Evolutionary conservation across 805 yeast species (phyloP).

Genomic region (Saturnispora mendoncae): DNA sequence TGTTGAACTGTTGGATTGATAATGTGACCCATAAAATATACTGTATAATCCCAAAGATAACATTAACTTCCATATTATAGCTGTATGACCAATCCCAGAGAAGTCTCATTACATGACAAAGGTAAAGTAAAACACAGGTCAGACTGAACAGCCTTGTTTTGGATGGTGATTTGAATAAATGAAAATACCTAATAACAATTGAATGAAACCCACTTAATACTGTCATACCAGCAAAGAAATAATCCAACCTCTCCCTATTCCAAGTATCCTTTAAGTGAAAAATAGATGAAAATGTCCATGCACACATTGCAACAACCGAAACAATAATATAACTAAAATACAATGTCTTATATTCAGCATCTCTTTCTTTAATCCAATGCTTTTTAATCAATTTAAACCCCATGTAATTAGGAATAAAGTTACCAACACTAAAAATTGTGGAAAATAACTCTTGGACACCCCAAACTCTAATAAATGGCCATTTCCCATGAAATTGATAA

Average conservation of each 20-base stretch:
- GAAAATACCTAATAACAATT: slow-evolving; percentile 49
- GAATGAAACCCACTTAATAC: slow-evolving; percentile 74
- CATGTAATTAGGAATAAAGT: slow-evolving; percentile 54
- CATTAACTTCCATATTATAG: slow-evolving; percentile 88
- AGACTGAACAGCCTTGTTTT: slow-evolving; percentile 31
- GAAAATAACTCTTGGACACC: slow-evolving; percentile 84
- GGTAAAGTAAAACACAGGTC: slow-evolving; percentile 42
- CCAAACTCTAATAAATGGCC: slow-evolving; percentile 80
- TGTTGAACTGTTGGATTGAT: slow-evolving; percentile 26
- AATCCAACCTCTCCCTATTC: slow-evolving; percentile 78
- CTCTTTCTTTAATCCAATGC: slow-evolving; percentile 17
- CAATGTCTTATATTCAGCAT: slow-evolving; percentile 21
- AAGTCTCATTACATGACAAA: slow-evolving; percentile 58
- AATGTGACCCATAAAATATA: slow-evolving; percentile 44
- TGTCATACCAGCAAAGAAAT: slow-evolving; percentile 86
- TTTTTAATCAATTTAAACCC: slow-evolving; percentile 32
- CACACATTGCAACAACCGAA: slow-evolving; percentile 61
- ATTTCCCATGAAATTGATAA: slow-evolving; percentile 90
- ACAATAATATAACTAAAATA: slow-evolving; percentile 38
- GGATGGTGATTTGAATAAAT: slow-evolving; percentile 39
- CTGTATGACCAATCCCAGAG: slow-evolving; percentile 78
- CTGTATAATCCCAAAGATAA: slow-evolving; percentile 68
- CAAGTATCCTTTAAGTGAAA: slow-evolving; percentile 82
- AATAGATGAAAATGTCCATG: slow-evolving; percentile 81
- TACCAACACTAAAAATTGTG: slow-evolving; percentile 65